Evolutionary conservation across 2,329 filamentous ascomycete species (phyloP).

Genomic region (Aspergillus sp.): DNA sequence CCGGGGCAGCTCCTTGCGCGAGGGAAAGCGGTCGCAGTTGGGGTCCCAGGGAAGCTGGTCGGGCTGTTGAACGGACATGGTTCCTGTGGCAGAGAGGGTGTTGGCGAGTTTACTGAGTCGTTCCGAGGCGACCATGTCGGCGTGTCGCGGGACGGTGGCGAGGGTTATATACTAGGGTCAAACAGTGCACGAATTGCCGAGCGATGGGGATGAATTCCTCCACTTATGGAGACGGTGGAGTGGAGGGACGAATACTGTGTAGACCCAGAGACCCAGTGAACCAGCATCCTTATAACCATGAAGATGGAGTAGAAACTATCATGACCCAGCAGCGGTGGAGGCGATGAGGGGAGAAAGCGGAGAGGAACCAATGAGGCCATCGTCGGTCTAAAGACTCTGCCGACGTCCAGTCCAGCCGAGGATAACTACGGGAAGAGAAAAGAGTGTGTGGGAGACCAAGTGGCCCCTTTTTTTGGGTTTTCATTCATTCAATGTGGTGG

Average conservation of each 20-base stretch:
- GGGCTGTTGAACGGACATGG: conserved; percentile 21
- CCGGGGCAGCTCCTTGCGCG: conserved; percentile 52
- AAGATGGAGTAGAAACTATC: not conserved
- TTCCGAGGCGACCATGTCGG: conserved; percentile 1
- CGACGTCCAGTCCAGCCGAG: not conserved
- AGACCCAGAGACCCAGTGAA: not conserved
- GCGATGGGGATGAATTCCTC: not conserved
- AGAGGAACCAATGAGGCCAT: not conserved
- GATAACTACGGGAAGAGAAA: not conserved
- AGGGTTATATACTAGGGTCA: no score
- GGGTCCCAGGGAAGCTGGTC: conserved; percentile 53
- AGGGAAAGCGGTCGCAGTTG: conserved; percentile 52
- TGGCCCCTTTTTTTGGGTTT: conserved; percentile 2
- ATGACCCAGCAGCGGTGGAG: not conserved
- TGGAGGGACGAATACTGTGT: no score
- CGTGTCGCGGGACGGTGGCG: not conserved
- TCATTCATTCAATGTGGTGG: not conserved
- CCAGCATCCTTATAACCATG: no score
- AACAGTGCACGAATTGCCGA: no score
- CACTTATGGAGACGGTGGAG: not conserved
- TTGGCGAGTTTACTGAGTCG: conserved; percentile 3
- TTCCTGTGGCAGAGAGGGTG: not conserved
- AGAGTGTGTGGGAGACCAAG: conserved; percentile 2
- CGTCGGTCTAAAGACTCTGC: no score
- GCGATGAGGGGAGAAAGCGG: not conserved